phyloP scores from a whole-genome alignment of 2,329 filamentous ascomycete species.

The Penicillium sp. region DNA sequence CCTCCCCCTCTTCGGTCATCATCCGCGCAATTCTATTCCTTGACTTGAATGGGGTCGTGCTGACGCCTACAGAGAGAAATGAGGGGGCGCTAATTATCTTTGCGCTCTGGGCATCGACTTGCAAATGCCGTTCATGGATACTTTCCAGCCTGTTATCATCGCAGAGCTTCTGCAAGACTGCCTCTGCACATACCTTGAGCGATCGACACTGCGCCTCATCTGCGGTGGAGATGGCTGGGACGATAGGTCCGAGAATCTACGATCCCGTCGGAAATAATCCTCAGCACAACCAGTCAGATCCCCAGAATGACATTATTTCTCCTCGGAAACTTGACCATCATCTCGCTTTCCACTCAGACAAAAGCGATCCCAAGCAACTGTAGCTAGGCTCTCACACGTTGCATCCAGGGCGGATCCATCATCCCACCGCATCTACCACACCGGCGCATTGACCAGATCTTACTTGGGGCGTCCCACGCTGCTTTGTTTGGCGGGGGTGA shows the following conservation, averaged over 20 bases:
- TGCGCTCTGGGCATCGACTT: not conserved
- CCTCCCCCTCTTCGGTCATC: slow-evolving; percentile 11
- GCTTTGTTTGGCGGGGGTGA: slow-evolving; percentile 20
- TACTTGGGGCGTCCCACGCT: slow-evolving; percentile 9
- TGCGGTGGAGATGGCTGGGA: slow-evolving; percentile 33
- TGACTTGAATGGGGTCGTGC: not conserved
- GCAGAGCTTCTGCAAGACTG: slow-evolving; percentile 10
- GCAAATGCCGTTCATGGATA: not conserved
- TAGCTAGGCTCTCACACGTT: slow-evolving; percentile 14
- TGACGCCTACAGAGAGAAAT: not conserved
- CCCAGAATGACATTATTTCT: not conserved
- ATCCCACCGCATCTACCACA: not conserved
- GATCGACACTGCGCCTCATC: slow-evolving; percentile 39
- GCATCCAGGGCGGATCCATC: slow-evolving; percentile 14
- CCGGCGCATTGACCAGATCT: slow-evolving; percentile 17
- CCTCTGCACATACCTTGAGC: not conserved
- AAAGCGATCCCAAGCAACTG: not conserved
- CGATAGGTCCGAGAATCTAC: slow-evolving; percentile 42
- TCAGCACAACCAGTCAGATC: slow-evolving; percentile 17
- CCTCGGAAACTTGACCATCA: not conserved
- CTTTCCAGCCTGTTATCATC: not conserved
- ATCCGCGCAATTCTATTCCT: not conserved
- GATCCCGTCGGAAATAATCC: slow-evolving; percentile 21
- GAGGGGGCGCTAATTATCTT: not conserved
- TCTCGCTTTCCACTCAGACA: not conserved